Conservation (phyloP, 352 stramenopile species). For the Phytopythium helicoides region DNA sequence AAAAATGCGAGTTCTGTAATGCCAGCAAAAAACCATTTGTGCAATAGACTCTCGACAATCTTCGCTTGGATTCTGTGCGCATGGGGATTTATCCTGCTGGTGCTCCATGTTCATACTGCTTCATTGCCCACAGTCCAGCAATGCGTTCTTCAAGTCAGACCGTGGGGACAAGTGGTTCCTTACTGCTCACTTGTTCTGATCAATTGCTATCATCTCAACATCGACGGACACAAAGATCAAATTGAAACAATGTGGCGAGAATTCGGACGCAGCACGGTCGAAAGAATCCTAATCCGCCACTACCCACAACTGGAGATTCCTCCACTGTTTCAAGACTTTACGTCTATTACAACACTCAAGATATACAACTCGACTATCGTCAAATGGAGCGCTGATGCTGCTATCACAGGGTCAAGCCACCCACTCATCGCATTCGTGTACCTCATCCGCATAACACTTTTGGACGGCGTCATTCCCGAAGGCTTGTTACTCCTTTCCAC, state of each 20-base stretch:
- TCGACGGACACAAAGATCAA: too few species aligned
- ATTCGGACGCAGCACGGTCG: slow-evolving; percentile 1
- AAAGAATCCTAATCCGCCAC: slow-evolving; percentile 3
- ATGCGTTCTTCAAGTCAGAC: slow-evolving; percentile 11
- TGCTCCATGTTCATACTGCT: background rate
- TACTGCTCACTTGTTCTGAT: too few species aligned
- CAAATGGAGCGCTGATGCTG: background rate
- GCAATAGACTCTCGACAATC: background rate
- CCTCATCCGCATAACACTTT: too few species aligned
- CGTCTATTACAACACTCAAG: too few species aligned
- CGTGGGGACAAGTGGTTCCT: slow-evolving; percentile 1
- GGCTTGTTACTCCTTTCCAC: slow-evolving; percentile 5
- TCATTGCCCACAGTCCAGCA: background rate
- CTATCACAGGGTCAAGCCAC: background rate
- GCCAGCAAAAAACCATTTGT: background rate
- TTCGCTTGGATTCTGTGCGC: background rate
- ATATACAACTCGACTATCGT: slow-evolving; percentile 4
- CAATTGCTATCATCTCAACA: too few species aligned
- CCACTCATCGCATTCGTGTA: background rate
- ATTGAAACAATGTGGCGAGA: slow-evolving; percentile 6
- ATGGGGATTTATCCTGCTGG: background rate
- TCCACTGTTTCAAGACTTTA: background rate
- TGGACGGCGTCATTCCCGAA: too few species aligned
- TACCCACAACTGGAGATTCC: background rate
- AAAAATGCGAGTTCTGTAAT: background rate